Evolutionary conservation across 371 early-diverging fungal genomes (phyloP), one percentile per base, ranked within the genome.

Genomic region (Phascolomyces articulosus): DNA sequence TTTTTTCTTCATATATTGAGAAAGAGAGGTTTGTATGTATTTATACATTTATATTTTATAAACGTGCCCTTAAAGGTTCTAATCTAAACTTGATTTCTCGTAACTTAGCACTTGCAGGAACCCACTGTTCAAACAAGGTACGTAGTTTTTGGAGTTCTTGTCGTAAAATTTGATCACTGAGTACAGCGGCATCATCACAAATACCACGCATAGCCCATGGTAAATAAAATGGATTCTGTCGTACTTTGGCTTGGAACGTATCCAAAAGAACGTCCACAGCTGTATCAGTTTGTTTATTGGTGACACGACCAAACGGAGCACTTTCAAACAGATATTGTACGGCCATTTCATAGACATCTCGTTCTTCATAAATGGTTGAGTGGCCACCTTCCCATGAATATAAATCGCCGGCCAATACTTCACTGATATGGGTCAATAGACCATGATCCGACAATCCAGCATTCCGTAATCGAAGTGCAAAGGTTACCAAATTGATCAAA

Each of bases 141-240:
- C 84, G 70, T 20, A 96, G 73, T 0, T 75, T 79, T 10, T 76
- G 76, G 7, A 95, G 68, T 40, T 94, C 95, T 28, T 62, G 61
- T 28, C 76, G 71, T 23, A 94, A 73, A 6, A 61, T 61, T 9
- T 81, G 67, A 62, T 92, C 80, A 9, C 77, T 75, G 1, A 74
- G 66, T 6, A 95, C 85, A n/a, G 64, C 64, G 16, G 85, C 77
- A 61, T 94, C 93, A 6, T 85, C 85, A 61, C 86, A 78, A 20
- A 97, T 77, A 7, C 90, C 89, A 10, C 93, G 93, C 88, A 97
- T 87, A 7, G 91, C 91, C 96, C 96, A 96, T 4, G 97, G 96
- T 4, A 97, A 73, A 72, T 86, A 93, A 68, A 88, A 94, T 8
- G 95, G 96, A 60, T 97, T 97, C 29, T 88, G 73, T 26, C 82